Percentiles rank a stretch among this genome's conserved stretches.
Conservation (phyloP, 805 yeast species). For the Candida ipomoeae region DNA sequence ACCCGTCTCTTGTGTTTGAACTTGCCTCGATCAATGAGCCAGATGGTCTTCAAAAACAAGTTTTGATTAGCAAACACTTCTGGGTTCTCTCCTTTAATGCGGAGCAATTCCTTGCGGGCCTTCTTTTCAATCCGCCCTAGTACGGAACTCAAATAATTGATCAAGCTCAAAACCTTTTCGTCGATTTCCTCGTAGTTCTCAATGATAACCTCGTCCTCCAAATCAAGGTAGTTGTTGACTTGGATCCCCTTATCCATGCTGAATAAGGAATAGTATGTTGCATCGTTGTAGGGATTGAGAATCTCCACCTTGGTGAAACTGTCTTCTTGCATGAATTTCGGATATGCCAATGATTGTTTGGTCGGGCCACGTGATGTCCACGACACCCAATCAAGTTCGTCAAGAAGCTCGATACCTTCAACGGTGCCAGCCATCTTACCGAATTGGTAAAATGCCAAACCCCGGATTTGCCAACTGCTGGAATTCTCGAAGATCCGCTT, state of each 20-base stretch:
- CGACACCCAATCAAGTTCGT: constrained; percentile 68
- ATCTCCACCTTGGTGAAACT: constrained; percentile 14
- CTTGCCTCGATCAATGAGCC: constrained; percentile 52
- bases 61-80: constrained; percentile 52
- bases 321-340: constrained; percentile 12
- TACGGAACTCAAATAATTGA: constrained; percentile 50
- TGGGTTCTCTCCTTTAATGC: constrained; percentile 48
- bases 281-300: constrained; percentile 15
- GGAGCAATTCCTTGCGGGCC: constrained; percentile 55
- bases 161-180: constrained; percentile 28
- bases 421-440: constrained; percentile 69
- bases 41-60: constrained; percentile 48
- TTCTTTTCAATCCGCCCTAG: constrained; percentile 43
- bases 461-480: constrained; percentile 55
- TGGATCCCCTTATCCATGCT: constrained; percentile 10
- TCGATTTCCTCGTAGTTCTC: constrained; percentile 17
- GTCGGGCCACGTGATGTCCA: constrained; percentile 1
- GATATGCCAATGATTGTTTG: constrained; percentile 13
- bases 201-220: constrained; percentile 15
- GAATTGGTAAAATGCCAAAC: constrained; percentile 71
- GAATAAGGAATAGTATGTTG: constrained; percentile 12
- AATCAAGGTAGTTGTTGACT: constrained; percentile 7
- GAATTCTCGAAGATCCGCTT: constrained; percentile 34
- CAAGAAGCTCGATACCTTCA: constrained; percentile 81
- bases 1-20: constrained; percentile 61